Percentiles rank a stretch among this genome's conserved stretches.
Conservation (phyloP, 2,329 filamentous ascomycete species). For the Beauveria varroae region DNA sequence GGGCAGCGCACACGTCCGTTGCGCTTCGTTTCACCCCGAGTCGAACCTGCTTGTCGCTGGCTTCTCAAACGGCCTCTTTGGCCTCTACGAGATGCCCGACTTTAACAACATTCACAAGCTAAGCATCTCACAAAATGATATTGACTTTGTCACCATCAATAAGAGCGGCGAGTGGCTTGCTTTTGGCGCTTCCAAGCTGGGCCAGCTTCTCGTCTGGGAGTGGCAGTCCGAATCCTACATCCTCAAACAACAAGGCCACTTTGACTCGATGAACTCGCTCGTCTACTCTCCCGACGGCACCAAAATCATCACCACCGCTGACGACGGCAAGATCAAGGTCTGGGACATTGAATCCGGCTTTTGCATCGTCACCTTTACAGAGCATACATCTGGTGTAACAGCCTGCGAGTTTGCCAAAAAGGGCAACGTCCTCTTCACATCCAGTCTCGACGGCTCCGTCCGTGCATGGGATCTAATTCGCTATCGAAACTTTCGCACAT, state of each 20-base stretch:
- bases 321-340: constrained; percentile 97
- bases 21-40: constrained; percentile 79
- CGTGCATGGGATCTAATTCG: constrained; percentile 93
- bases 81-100: constrained; percentile 89
- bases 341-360: constrained; percentile 97
- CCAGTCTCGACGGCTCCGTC: constrained; percentile 88
- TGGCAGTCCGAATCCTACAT: constrained; percentile 99
- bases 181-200: constrained; percentile 90
- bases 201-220: constrained; percentile 97
- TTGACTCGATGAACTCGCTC: constrained; percentile 89
- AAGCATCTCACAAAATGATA: constrained; percentile 94
- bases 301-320: constrained; percentile 84
- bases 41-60: constrained; percentile 93
- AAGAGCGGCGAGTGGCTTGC: constrained; percentile 94
- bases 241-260: constrained; percentile 94
- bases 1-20: constrained; percentile 76
- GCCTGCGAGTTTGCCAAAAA: constrained; percentile 92
- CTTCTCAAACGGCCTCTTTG: constrained; percentile 91
- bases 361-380: constrained; percentile 95
- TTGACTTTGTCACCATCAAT: constrained; percentile 92
- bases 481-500: constrained; percentile 95
- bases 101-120: constrained; percentile 90
- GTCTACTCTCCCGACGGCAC: constrained; percentile 92
- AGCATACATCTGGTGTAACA: constrained; percentile 90
- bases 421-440: constrained; percentile 92